Evolutionary conservation across 305 asterid species (phyloP).

Genomic region (Fraxinus nigra): DNA sequence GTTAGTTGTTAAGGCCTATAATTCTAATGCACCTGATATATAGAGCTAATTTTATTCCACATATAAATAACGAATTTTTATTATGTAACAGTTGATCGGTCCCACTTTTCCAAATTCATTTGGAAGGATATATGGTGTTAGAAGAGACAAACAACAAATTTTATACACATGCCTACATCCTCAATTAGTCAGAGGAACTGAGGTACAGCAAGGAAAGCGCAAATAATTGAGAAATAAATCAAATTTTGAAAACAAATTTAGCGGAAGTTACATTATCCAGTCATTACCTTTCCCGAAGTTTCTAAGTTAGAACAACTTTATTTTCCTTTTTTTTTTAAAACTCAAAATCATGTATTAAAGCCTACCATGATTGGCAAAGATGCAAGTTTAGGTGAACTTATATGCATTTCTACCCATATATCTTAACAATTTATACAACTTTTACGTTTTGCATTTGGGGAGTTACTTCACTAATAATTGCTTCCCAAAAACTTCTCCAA

Average conservation of each 20-base stretch:
- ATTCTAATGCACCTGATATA: neutral
- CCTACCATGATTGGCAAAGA: neutral
- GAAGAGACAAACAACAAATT: neutral
- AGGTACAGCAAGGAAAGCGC: neutral
- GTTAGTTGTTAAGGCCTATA: neutral
- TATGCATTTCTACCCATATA: neutral
- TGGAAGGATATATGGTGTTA: neutral
- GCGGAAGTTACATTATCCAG: neutral
- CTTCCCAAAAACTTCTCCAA: neutral
- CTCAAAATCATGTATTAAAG: neutral
- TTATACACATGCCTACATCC: neutral
- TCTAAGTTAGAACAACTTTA: neutral
- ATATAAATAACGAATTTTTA: neutral
- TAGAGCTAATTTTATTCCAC: neutral
- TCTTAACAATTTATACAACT: neutral
- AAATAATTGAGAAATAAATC: neutral
- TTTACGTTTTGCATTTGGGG: neutral
- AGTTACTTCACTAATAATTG: neutral
- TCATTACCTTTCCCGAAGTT: neutral
- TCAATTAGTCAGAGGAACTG: neutral
- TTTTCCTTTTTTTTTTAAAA: neutral
- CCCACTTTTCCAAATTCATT: neutral
- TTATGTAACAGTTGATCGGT: neutral
- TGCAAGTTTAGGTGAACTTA: neutral
- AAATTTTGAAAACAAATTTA: neutral